Percentiles rank a stretch among this genome's conserved stretches.
Evolutionary conservation across 1,284 basidiomycete species (phyloP).

Genomic region (Coniferiporia sulphurascens): DNA sequence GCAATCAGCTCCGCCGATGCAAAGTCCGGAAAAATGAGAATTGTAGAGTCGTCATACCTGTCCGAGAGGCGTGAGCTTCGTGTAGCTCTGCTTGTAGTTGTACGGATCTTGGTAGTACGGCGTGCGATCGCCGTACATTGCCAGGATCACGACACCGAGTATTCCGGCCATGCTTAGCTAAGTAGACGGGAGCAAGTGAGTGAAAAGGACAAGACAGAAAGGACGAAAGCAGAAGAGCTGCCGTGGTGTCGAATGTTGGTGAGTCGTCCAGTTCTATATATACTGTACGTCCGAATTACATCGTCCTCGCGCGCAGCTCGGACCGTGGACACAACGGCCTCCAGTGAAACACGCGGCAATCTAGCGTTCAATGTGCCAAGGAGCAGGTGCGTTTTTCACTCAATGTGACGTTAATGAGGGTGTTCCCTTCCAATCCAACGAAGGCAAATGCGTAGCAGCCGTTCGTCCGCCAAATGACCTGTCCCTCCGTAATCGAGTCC

Average conservation of each 20-base stretch:
- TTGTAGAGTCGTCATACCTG: constrained; percentile 42
- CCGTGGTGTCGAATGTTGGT: not conserved
- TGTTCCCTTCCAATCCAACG: not conserved
- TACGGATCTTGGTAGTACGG: constrained; percentile 67
- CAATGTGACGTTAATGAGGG: not conserved
- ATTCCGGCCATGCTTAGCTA: constrained; percentile 50
- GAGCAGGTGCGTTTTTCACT: not conserved
- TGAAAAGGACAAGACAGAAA: not conserved
- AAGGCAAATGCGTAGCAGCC: not conserved
- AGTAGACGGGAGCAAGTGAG: constrained; percentile 20
- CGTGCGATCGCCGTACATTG: constrained; percentile 79
- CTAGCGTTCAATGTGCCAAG: not conserved
- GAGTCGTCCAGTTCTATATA: not conserved
- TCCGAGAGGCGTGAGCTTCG: constrained; percentile 80
- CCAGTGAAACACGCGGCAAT: not conserved
- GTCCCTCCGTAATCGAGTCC: not conserved
- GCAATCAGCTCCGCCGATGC: too few species aligned
- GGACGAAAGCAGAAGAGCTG: not conserved
- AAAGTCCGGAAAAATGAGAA: too few species aligned
- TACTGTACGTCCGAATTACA: not conserved
- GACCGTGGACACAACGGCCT: not conserved
- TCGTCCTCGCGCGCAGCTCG: not conserved
- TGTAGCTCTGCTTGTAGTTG: constrained; percentile 65
- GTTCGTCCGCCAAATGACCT: not conserved
- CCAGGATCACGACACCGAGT: constrained; percentile 76